phyloP scores from a whole-genome alignment of 257 asterid genomes.

The Solanum tacnaense region DNA sequence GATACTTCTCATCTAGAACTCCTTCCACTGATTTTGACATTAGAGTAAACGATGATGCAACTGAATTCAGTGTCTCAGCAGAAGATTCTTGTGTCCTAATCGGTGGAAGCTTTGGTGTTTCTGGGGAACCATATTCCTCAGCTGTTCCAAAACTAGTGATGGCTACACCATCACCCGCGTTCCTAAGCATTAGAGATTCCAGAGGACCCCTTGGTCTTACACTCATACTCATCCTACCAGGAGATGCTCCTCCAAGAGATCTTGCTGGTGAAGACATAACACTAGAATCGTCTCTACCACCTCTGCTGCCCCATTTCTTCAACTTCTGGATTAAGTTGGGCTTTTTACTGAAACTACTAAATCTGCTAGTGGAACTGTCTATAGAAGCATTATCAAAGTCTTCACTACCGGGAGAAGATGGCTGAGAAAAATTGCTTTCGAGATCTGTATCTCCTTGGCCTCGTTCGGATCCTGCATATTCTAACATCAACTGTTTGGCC shows the following conservation, averaged over 20 bases:
- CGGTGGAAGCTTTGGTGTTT: constrained; percentile 19
- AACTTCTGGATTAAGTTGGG: constrained; percentile 74
- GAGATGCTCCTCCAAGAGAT: constrained; percentile 64
- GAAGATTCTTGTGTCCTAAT: constrained; percentile 15
- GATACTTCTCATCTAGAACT: constrained; percentile 74
- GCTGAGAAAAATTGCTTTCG: constrained; percentile 78
- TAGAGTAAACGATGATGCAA: constrained; percentile 64
- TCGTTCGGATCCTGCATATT: constrained; percentile 91
- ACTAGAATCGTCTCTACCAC: constrained; percentile 63
- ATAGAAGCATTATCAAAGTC: constrained; percentile 68
- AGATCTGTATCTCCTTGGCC: constrained; percentile 91
- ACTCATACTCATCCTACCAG: constrained; percentile 41
- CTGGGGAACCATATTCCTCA: constrained; percentile 61
- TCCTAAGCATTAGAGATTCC: constrained; percentile 79
- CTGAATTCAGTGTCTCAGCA: constrained; percentile 37
- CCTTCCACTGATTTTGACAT: constrained; percentile 96
- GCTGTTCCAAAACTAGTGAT: constrained; percentile 67
- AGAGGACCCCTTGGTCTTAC: constrained; percentile 59
- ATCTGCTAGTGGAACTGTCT: constrained; percentile 63
- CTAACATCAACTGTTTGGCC: constrained; percentile 86
- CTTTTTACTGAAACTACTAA: constrained; percentile 62
- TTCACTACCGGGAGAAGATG: constrained; percentile 80
- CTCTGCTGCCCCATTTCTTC: constrained; percentile 76
- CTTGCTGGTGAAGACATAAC: constrained; percentile 66
- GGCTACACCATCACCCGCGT: constrained; percentile 66